Conservation (phyloP, 2,329 filamentous ascomycete species). For the Calonectria pseudoreteaudii region DNA sequence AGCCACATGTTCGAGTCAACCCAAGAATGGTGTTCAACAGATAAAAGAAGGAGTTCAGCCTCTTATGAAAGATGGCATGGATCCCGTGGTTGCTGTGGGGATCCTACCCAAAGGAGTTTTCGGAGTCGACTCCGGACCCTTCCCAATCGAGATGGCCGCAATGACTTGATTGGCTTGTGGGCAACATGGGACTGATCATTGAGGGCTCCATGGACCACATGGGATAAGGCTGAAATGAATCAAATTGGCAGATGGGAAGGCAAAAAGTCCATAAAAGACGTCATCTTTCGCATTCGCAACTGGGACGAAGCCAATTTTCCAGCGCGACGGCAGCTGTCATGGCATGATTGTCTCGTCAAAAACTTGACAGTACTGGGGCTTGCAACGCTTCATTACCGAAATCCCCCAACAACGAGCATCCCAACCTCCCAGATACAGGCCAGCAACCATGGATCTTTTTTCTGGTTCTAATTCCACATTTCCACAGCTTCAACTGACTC, state of each 20-base stretch:
- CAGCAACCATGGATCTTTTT: not conserved
- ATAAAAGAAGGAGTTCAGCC: too few relatives aligned
- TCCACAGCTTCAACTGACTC: not conserved
- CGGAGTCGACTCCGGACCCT: constrained; percentile 37
- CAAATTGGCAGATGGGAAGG: not conserved
- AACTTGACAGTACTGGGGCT: not conserved
- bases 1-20: too few relatives aligned
- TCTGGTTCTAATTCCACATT: too few relatives aligned
- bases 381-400: not conserved
- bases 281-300: not conserved
- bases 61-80: too few relatives aligned
- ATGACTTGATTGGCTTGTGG: constrained; percentile 31
- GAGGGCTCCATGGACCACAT: not conserved
- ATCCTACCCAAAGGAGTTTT: constrained; percentile 35
- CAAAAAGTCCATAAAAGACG: not conserved
- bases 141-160: constrained; percentile 27
- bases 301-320: not conserved
- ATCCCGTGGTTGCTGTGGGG: too few relatives aligned
- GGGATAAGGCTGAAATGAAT: not conserved
- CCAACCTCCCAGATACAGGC: too few relatives aligned
- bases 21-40: too few relatives aligned
- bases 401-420: not conserved
- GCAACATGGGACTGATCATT: not conserved
- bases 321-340: not conserved
- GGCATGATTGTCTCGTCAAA: not conserved